Conservation (phyloP, 495 filamentous ascomycete species). For the Daldinia concentrica region DNA sequence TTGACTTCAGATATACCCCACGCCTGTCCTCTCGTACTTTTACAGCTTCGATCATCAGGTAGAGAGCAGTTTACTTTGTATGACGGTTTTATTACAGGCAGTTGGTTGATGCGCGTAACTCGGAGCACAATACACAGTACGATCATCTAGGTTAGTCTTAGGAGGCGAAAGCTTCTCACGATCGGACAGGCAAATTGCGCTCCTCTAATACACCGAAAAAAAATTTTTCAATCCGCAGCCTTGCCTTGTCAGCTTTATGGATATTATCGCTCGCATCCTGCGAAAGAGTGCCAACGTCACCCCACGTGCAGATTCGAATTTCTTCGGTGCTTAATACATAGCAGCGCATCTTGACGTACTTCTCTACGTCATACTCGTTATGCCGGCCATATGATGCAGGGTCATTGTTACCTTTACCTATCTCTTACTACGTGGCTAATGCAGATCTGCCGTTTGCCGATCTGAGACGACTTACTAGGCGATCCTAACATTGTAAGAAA, state of each 20-base stretch:
- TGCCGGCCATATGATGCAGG: slow-evolving; percentile 28
- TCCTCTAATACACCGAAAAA: slow-evolving; percentile 41
- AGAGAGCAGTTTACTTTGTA: slow-evolving; percentile 42
- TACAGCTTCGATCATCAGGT: slow-evolving; percentile 32
- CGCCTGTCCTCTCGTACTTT: slow-evolving; percentile 37
- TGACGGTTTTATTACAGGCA: slow-evolving; percentile 35
- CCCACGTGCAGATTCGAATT: slow-evolving; percentile 13
- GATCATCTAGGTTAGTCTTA: slow-evolving; percentile 31
- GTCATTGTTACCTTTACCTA: slow-evolving; percentile 21
- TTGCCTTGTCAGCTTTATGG: slow-evolving; percentile 7
- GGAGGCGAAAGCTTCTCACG: slow-evolving; percentile 27
- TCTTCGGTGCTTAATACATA: slow-evolving; percentile 9
- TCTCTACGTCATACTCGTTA: slow-evolving; percentile 35
- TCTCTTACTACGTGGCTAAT: slow-evolving; percentile 24
- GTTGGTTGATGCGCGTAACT: slow-evolving; percentile 23
- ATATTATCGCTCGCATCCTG: not conserved
- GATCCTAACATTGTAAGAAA: slow-evolving; percentile 16
- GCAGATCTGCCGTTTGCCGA: slow-evolving; percentile 27
- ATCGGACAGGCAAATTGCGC: slow-evolving; percentile 33
- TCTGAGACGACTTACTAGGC: slow-evolving; percentile 25
- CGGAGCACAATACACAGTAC: slow-evolving; percentile 32
- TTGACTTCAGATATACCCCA: slow-evolving; percentile 44
- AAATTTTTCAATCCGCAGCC: slow-evolving; percentile 17
- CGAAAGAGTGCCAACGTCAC: slow-evolving; percentile 10
- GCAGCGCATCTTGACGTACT: slow-evolving; percentile 39